These are phyloP conservation scores for Luffa aegyptiaca DNA, from an alignment of 306 rosid genomes.

Conservation along the genomic window DNA sequence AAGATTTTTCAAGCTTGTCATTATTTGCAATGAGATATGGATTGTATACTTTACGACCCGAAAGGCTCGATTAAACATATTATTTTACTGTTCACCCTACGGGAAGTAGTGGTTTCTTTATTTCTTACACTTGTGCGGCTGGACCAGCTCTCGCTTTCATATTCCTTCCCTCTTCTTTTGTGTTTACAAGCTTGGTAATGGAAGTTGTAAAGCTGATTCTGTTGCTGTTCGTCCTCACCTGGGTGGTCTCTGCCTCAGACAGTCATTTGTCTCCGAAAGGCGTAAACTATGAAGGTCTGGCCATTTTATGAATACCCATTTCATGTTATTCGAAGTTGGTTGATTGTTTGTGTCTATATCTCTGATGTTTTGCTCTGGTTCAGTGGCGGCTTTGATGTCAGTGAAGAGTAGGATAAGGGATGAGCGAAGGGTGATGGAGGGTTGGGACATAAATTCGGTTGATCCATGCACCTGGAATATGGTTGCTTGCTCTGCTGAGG, in stretches of 20 bases:
- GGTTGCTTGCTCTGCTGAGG: conserved; percentile 78
- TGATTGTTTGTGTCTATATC: not conserved
- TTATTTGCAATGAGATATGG: conserved; percentile 6
- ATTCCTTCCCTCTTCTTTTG: not conserved
- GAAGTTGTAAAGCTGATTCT: conserved; percentile 22
- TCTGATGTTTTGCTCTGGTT: conserved; percentile 6
- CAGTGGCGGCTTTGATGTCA: conserved; percentile 95
- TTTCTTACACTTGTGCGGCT: conserved; percentile 20
- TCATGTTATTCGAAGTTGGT: not conserved
- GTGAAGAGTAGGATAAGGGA: conserved; percentile 73
- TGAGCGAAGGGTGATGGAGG: conserved; percentile 46
- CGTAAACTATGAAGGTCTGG: conserved; percentile 81
- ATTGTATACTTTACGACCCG: not conserved
- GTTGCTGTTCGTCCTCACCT: conserved; percentile 26
- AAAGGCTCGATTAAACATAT: not conserved
- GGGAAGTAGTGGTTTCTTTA: not conserved
- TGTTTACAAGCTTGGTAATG: conserved; percentile 12
- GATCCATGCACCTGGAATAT: conserved; percentile 96
- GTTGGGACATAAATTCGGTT: conserved; percentile 92
- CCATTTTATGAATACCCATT: conserved; percentile 9
- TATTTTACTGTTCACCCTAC: not conserved
- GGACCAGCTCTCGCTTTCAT: conserved; percentile 19
- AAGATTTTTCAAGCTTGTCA: conserved; percentile 8
- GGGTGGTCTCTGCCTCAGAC: conserved; percentile 31
- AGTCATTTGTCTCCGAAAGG: conserved; percentile 93